Conservation (phyloP, 2,329 filamentous ascomycete species). For the Aspergillus hortae region DNA sequence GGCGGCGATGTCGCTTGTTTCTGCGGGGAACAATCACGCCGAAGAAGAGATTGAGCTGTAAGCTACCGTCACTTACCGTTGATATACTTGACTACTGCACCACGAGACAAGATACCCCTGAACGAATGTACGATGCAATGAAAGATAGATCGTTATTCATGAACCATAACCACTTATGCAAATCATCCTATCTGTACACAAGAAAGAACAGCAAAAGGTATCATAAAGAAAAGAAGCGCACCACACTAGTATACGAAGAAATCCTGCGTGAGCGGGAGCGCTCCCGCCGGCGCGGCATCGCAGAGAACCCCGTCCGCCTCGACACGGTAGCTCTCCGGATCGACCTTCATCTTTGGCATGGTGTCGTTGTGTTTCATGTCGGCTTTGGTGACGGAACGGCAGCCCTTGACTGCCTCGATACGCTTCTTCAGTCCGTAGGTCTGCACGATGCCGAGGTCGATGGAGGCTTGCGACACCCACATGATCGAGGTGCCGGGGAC, state of each 20-base stretch:
- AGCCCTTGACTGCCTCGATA: conserved; percentile 73
- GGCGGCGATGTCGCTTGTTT: conserved; percentile 41
- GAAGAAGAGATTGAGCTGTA: conserved; percentile 40
- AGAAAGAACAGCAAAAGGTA: conserved; percentile 3
- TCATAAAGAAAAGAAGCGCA: neutral
- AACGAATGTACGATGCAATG: neutral
- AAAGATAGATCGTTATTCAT: neutral
- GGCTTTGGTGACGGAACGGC: conserved; percentile 70
- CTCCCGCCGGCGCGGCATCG: conserved; percentile 66
- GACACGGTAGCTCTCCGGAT: conserved; percentile 84
- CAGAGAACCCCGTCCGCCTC: conserved; percentile 77
- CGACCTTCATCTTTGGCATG: conserved; percentile 84
- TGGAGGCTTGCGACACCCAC: conserved; percentile 74
- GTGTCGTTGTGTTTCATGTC: conserved; percentile 88
- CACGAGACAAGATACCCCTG: too few relatives aligned
- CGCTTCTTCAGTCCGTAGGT: conserved; percentile 74
- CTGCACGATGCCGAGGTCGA: conserved; percentile 64
- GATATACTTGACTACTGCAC: too few relatives aligned
- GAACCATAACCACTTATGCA: neutral
- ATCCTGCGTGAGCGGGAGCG: conserved; percentile 70
- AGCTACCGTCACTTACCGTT: neutral
- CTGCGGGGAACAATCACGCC: conserved; percentile 41
- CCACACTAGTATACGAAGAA: conserved; percentile 19
- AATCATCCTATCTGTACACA: conserved; percentile 1
- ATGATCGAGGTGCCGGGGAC: conserved; percentile 71